Base-by-base conservation (phyloP, 306 rosid species). In the Cicer cuneatum region DNA sequence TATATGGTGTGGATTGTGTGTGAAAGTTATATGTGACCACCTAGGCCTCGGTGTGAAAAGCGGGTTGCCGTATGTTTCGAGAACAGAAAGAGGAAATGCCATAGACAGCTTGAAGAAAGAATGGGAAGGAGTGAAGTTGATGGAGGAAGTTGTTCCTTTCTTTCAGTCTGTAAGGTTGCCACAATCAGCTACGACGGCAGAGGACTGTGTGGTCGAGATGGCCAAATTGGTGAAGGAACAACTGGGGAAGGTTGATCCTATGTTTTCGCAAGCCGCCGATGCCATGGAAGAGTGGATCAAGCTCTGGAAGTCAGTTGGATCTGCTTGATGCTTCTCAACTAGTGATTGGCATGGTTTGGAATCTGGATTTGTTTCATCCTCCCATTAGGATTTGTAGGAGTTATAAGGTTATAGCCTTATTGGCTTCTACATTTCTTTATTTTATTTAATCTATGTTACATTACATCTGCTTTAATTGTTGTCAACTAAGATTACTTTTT, bases 131-230 rank as follows among this genome's bases (percentile, higher is more conserved):
- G 96, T 95, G 85, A 95, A 89, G 77, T 72, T 90, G 72, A 92
- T 95, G 99, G 99, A 95, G 87, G 90, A 95, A 19, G 89, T 90
- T 56, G 93, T 95, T 65, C 99, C 99, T 61, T 92, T 95, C 89
- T 95, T 95, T 85, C 96, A 95, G 79, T 81, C 99, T 19, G 71
- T 92, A 19, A 85, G 81, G 83, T 67, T 92, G 58, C 78, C 91
- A 9, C 87, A 56, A 77, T 73, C 97, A n/a, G 92, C 93, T 21
- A 73, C 78, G 10, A 90, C 87, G 2, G 87, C 89, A 4, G 97
- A 90, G 79, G 97, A 83, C 71, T 95, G 98, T 46, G 86, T 95
- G 59, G 57, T 84, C 0, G 95, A 87, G 81, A 85, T 92, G 69
- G 97, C 93, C 5, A 90, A 89, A 65, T 45, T 53, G 37, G 99